Conservation (phyloP, 129 eudicot species). For the Pseudognaphalium luteoalbum region DNA sequence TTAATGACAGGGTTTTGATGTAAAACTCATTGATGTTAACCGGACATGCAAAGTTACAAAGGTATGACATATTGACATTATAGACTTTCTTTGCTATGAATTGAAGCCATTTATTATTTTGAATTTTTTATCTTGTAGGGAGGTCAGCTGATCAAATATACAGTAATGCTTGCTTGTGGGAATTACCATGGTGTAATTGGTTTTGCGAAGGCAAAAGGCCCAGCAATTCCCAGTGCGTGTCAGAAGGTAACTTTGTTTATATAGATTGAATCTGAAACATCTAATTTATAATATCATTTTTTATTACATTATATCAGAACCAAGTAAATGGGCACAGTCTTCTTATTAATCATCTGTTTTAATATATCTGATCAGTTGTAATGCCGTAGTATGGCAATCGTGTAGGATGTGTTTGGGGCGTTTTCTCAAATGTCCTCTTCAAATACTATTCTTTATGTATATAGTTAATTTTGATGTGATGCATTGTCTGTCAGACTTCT, state of each 20-base stretch:
- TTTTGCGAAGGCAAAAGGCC: slow-evolving; percentile 92
- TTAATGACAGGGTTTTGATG: slow-evolving; percentile 84
- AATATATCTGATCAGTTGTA: not conserved
- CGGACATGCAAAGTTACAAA: slow-evolving; percentile 90
- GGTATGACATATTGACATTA: slow-evolving; percentile 38
- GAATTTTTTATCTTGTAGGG: slow-evolving; percentile 50
- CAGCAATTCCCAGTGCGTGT: slow-evolving; percentile 67
- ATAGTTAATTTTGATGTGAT: too few species aligned
- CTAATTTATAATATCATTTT: not conserved
- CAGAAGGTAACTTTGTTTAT: slow-evolving; percentile 57
- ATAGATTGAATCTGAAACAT: not conserved
- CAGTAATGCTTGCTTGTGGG: slow-evolving; percentile 88
- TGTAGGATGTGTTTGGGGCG: not conserved
- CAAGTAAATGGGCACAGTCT: not conserved
- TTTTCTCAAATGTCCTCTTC: not conserved
- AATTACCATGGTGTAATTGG: slow-evolving; percentile 91
- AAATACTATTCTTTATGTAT: not conserved
- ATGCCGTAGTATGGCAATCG: not conserved
- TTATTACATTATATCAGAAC: not conserved
- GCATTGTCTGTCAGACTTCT: not conserved
- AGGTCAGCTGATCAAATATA: slow-evolving; percentile 75
- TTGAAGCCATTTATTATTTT: slow-evolving; percentile 16
- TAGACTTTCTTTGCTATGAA: not conserved
- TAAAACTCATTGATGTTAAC: slow-evolving; percentile 67
- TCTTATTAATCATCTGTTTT: not conserved